A percentile compares a stretch with the other conserved stretches of the same genome.
phyloP scores from a whole-genome alignment of 208 protist genomes.

The Leishmania arabica region DNA sequence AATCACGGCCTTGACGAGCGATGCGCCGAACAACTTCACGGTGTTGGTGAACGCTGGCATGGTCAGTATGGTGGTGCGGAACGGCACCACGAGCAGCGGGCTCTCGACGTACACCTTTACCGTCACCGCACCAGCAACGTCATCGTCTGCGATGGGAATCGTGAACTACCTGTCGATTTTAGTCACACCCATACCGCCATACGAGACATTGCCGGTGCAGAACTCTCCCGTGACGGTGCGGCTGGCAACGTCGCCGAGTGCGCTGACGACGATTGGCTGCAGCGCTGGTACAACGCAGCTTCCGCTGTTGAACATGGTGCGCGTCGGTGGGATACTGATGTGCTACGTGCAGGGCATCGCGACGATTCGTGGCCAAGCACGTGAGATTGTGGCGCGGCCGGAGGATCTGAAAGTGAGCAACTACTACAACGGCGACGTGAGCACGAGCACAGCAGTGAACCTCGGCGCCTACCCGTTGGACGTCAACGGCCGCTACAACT shows the following conservation, averaged over 20 bases:
- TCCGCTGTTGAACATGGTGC: constrained; percentile 50
- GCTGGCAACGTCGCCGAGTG: constrained; percentile 52
- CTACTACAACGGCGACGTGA: constrained; percentile 38
- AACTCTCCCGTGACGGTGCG: constrained; percentile 70
- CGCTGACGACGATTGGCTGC: constrained; percentile 50
- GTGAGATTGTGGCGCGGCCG: constrained; percentile 60
- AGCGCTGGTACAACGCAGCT: constrained; percentile 13
- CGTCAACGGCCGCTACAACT: constrained; percentile 62
- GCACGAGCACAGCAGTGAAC: constrained; percentile 26
- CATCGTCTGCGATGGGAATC: constrained; percentile 1
- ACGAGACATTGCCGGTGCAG: constrained; percentile 50
- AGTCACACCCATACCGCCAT: constrained; percentile 38
- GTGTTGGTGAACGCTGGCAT: constrained; percentile 61
- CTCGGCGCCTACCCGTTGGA: constrained; percentile 54
- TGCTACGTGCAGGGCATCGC: constrained; percentile 67
- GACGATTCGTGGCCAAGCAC: constrained; percentile 35
- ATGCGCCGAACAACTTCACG: constrained; percentile 44
- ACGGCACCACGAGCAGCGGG: constrained; percentile 27
- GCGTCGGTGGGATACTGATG: constrained; percentile 33
- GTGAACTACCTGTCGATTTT: constrained; percentile 66
- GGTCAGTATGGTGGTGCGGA: constrained; percentile 33
- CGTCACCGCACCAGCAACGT: constrained; percentile 46
- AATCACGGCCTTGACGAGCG: constrained; percentile 33
- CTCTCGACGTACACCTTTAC: constrained; percentile 61
- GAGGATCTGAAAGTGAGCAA: constrained; percentile 39